These are phyloP conservation scores for Emiliania huxleyi DNA, from an alignment of 78 protist genomes.

Conservation along the genomic window DNA sequence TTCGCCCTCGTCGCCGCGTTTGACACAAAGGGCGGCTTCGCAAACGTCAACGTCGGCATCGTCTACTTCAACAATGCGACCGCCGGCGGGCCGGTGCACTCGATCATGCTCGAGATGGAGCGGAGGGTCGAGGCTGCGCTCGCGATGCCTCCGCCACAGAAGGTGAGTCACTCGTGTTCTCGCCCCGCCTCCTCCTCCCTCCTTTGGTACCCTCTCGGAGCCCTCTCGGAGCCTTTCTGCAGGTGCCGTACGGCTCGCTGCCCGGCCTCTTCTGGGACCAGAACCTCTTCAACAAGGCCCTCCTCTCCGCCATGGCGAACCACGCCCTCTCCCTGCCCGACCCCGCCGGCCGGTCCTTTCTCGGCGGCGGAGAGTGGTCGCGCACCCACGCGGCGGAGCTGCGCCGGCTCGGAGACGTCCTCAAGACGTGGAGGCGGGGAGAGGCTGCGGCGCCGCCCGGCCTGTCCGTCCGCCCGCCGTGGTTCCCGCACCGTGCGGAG, in stretches of 20 bases:
- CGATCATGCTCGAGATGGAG: not conserved
- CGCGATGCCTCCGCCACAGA: not conserved
- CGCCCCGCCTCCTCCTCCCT: no score
- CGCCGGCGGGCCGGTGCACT: not conserved
- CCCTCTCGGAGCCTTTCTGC: no score
- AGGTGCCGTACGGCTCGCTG: no score
- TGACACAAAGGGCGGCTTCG: not conserved
- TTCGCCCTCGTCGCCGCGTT: not conserved
- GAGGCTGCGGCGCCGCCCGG: no score
- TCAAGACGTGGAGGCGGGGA: no score
- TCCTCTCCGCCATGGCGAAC: not conserved
- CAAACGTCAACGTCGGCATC: not conserved
- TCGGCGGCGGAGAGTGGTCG: no score
- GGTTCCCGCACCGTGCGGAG: no score
- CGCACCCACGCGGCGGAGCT: no score
- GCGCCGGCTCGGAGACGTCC: no score
- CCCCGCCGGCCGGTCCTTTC: not conserved
- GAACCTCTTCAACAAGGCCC: not conserved
- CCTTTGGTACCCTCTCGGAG: no score
- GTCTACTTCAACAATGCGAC: not conserved
- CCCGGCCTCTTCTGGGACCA: not conserved
- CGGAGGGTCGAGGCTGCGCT: not conserved
- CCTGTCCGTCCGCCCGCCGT: no score
- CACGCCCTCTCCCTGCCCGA: not conserved
- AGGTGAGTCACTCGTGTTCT: no score